Percentiles rank a stretch among this genome's conserved stretches.
These are phyloP conservation scores for Apocynum venetum DNA, from an alignment of 257 asterid genomes.

Conservation along the genomic window DNA sequence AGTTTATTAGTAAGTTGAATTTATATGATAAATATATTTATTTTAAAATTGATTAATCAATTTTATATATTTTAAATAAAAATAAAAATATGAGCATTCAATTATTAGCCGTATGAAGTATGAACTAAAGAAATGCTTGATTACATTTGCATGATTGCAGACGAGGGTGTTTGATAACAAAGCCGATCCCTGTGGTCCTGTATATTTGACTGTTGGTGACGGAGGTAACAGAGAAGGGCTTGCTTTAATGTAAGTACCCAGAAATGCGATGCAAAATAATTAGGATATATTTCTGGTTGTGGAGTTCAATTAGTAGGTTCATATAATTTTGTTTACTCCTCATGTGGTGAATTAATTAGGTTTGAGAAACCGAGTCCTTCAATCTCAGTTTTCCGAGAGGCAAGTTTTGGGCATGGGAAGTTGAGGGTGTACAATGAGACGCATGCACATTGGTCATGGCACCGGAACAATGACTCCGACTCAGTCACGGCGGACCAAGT, in stretches of 20 bases:
- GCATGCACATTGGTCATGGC: constrained; percentile 90
- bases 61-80: no score
- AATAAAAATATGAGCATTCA: no score
- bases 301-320: background rate
- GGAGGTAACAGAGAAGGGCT: constrained; percentile 97
- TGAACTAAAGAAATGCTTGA: background rate
- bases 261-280: background rate
- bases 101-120: no score
- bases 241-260: constrained; percentile 52
- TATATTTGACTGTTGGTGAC: constrained; percentile 75
- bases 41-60: no score
- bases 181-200: constrained; percentile 63
- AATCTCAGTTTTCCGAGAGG: constrained; percentile 48
- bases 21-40: no score
- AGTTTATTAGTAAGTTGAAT: no score
- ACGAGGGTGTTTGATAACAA: constrained; percentile 61
- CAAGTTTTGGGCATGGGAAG: constrained; percentile 93
- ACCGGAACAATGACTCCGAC: constrained; percentile 49
- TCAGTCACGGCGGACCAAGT: constrained; percentile 40
- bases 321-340: no score
- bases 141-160: constrained; percentile 33
- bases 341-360: constrained; percentile 20
- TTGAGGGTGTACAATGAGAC: constrained; percentile 47
- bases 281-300: background rate
- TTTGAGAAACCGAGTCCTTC: constrained; percentile 55